Evolutionary conservation across 352 stramenopile species (phyloP).

Genomic region (Phytophthora megakarya): DNA sequence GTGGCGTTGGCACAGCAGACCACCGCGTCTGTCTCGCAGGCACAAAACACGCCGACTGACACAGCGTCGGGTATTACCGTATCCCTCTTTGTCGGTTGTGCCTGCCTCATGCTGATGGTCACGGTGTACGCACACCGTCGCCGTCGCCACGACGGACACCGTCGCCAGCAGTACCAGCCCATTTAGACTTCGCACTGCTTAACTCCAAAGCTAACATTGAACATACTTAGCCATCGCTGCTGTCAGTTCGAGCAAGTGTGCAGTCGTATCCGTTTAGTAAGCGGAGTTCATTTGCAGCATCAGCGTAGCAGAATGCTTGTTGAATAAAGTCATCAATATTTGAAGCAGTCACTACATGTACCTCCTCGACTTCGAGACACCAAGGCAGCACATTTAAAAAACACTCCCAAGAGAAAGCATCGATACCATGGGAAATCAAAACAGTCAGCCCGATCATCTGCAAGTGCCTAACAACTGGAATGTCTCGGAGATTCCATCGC

Average conservation of each 20-base stretch:
- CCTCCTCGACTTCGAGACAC: not conserved
- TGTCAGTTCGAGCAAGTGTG: no score
- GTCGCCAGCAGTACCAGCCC: constrained; percentile 25
- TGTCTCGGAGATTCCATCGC: not conserved
- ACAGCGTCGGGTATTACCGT: constrained; percentile 21
- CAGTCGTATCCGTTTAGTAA: not conserved
- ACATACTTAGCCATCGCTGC: no score
- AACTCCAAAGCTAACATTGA: no score
- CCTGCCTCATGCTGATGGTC: constrained; percentile 27
- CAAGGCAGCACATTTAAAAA: not conserved
- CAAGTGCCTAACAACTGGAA: not conserved
- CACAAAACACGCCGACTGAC: constrained; percentile 7
- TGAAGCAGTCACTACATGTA: not conserved
- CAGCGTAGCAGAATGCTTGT: not conserved
- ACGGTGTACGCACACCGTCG: constrained; percentile 28
- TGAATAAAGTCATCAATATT: not conserved
- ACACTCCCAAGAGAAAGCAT: not conserved
- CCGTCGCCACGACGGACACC: constrained; percentile 23
- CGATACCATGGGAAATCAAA: not conserved
- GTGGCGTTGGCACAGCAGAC: constrained; percentile 18
- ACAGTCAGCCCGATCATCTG: not conserved
- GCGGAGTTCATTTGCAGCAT: not conserved
- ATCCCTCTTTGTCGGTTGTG: constrained; percentile 32
- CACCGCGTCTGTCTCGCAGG: constrained; percentile 22
- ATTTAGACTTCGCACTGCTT: constrained; percentile 24